These are phyloP conservation scores for Avena sativa DNA, from an alignment of 176 grass and related monocot species.

Conservation along the genomic window DNA sequence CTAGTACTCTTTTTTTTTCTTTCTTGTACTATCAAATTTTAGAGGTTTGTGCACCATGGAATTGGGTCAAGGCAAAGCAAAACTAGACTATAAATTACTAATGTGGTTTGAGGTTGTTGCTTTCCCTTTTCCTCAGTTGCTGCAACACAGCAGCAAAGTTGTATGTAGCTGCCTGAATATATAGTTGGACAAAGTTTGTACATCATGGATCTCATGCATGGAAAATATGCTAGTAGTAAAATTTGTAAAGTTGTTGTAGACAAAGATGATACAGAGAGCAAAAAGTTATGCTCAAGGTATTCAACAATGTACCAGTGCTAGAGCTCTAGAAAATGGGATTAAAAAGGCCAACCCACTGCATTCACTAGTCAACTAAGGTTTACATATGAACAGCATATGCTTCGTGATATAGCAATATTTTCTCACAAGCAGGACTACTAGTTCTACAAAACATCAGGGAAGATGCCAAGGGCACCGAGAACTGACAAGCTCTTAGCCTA, in stretches of 20 bases:
- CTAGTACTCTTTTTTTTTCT: slow-evolving; percentile 1
- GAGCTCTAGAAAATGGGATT: not conserved
- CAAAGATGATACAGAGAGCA: not conserved
- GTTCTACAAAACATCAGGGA: slow-evolving; percentile 38
- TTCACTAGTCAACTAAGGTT: not conserved
- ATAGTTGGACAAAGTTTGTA: slow-evolving; percentile 26
- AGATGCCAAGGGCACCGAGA: not conserved
- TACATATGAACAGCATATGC: slow-evolving; percentile 5
- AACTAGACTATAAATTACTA: slow-evolving; percentile 18
- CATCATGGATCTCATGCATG: not conserved
- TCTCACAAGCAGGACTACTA: not conserved
- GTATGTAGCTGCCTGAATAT: slow-evolving; percentile 34
- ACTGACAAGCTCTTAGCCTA: slow-evolving; percentile 12
- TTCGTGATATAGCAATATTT: not conserved
- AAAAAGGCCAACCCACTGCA: not conserved
- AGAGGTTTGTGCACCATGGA: slow-evolving; percentile 27
- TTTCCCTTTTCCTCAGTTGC: slow-evolving; percentile 5
- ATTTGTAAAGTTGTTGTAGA: not conserved
- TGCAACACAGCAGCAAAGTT: slow-evolving; percentile 24
- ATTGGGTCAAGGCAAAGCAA: slow-evolving; percentile 11
- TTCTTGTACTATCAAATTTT: slow-evolving; percentile 12
- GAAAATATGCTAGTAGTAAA: not conserved
- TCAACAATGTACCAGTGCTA: not conserved
- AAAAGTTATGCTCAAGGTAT: slow-evolving; percentile 1
- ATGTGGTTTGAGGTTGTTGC: slow-evolving; percentile 19